Conservation (phyloP, 306 rosid genomes). For the Lotus japonicus region DNA sequence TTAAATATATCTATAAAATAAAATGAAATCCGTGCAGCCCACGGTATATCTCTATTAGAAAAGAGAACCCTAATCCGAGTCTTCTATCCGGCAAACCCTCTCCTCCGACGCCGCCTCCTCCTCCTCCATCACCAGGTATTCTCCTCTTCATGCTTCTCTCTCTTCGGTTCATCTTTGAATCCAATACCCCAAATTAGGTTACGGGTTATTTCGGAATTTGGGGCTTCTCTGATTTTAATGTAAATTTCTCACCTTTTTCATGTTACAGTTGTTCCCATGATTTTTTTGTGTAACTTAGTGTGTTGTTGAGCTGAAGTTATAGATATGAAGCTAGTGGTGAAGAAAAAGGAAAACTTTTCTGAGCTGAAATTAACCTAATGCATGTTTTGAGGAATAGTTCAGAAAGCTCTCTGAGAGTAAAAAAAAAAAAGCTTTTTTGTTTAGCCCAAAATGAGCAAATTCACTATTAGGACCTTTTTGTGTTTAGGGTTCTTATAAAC, state of each 20-base stretch:
- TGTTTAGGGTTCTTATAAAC: slow-evolving; percentile 33
- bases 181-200: not conserved
- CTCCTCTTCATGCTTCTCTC: not conserved
- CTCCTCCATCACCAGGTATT: slow-evolving; percentile 3
- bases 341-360: not conserved
- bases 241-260: not conserved
- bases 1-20: too few species aligned
- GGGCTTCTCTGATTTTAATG: not conserved
- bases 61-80: slow-evolving; percentile 5
- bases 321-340: not conserved
- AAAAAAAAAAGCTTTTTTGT: not conserved
- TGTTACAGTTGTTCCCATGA: not conserved
- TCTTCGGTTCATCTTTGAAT: not conserved
- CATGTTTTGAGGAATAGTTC: not conserved
- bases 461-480: too few species aligned
- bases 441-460: not conserved
- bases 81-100: not conserved
- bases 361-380: not conserved
- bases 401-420: not conserved
- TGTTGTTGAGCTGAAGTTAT: slow-evolving; percentile 25
- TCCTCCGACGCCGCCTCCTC: not conserved
- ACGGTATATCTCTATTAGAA: not conserved
- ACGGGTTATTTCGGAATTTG: too few species aligned
- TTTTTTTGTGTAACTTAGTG: not conserved
- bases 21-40: not conserved